A percentile compares a stretch with the other conserved stretches of the same genome.
Conservation (phyloP, 129 eudicot species). For the Rutidosis leptorrhynchoides region DNA sequence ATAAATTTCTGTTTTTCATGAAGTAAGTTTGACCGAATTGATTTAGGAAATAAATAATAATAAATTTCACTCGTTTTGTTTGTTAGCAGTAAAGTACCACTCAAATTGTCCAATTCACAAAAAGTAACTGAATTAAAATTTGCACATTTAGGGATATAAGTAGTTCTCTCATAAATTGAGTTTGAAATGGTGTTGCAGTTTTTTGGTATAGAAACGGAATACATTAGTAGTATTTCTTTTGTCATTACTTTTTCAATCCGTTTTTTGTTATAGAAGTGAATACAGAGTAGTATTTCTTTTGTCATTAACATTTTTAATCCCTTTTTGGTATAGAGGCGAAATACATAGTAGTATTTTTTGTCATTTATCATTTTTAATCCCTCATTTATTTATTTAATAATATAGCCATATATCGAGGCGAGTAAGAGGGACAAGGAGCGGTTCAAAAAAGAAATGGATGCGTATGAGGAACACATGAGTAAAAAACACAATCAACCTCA, state of each 20-base stretch:
- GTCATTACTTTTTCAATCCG: too few species aligned
- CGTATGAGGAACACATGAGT: slow-evolving; percentile 26
- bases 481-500: slow-evolving; percentile 7
- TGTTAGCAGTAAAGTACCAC: background rate
- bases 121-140: background rate
- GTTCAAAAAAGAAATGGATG: slow-evolving; percentile 47
- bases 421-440: slow-evolving; percentile 62
- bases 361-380: background rate
- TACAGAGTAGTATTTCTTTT: too few species aligned
- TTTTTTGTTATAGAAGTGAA: too few species aligned
- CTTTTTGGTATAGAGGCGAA: too few species aligned
- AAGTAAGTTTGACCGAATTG: too few species aligned
- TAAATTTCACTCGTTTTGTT: background rate
- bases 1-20: too few species aligned
- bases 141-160: background rate
- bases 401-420: slow-evolving; percentile 62
- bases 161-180: background rate
- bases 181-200: background rate
- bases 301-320: too few species aligned
- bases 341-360: too few species aligned
- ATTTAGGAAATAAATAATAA: too few species aligned
- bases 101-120: background rate
- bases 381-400: slow-evolving; percentile 7
- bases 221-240: background rate
- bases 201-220: background rate